These are phyloP conservation scores for Podosphaera aphanis DNA, from an alignment of 2,329 filamentous ascomycete genomes.

Conservation along the genomic window DNA sequence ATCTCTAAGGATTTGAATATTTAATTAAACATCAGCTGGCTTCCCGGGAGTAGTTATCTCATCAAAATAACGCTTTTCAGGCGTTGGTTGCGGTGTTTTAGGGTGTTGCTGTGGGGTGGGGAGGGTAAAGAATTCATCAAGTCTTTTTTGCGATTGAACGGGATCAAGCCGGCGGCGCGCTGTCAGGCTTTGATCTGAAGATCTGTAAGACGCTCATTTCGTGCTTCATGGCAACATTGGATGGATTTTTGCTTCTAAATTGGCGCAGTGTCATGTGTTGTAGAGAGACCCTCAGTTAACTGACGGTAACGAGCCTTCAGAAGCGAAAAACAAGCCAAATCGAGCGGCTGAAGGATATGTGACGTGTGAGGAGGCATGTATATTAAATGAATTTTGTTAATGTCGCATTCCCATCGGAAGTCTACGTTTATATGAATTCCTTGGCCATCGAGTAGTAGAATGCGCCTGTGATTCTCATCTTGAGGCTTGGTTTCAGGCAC, in stretches of 20 bases:
- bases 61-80: background rate
- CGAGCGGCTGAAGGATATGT: background rate
- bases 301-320: background rate
- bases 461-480: background rate
- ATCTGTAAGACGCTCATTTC: background rate
- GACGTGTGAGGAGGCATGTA: background rate
- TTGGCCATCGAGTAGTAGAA: background rate
- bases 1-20: background rate
- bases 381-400: background rate
- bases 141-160: background rate
- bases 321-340: background rate
- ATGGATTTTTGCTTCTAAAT: background rate
- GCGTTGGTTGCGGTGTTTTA: background rate
- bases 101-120: background rate
- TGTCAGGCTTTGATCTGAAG: background rate
- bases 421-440: background rate
- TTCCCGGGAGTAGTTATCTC: background rate
- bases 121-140: background rate
- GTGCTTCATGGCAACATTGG: background rate
- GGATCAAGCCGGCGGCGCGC: background rate
- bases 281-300: background rate
- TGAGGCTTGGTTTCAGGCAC: background rate
- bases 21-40: background rate
- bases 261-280: background rate
- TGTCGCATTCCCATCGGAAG: background rate